Conservation (phyloP, 1,284 basidiomycete genomes). For the Cryptococcus jaspeensis region DNA sequence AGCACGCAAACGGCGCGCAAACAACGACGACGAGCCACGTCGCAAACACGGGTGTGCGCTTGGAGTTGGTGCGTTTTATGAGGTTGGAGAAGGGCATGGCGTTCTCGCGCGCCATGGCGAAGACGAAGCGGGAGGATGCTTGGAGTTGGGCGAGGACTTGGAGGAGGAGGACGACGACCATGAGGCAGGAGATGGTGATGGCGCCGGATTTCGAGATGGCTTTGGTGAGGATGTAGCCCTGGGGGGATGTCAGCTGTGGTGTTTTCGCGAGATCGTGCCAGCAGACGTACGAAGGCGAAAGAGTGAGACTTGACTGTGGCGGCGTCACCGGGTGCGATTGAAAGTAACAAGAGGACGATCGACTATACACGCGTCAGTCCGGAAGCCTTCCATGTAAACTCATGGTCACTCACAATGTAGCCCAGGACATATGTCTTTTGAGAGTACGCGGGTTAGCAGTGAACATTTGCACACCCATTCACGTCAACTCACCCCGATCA, state of each 20-base stretch:
- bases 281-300: constrained; percentile 42
- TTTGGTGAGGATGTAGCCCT: constrained; percentile 44
- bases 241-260: not conserved
- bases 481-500: constrained; percentile 27
- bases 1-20: constrained; percentile 37
- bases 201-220: constrained; percentile 36
- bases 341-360: constrained; percentile 43
- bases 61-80: constrained; percentile 38
- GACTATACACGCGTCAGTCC: constrained; percentile 23
- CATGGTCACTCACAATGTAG: constrained; percentile 37
- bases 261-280: not conserved
- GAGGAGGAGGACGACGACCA: constrained; percentile 37
- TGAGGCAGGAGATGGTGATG: constrained; percentile 35
- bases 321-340: constrained; percentile 38
- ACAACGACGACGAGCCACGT: constrained; percentile 40
- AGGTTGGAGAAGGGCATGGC: constrained; percentile 46
- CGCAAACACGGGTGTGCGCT: constrained; percentile 43
- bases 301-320: constrained; percentile 24
- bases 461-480: not conserved
- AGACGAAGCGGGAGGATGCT: constrained; percentile 49
- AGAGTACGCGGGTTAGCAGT: not conserved
- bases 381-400: too few species aligned
- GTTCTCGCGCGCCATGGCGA: constrained; percentile 48
- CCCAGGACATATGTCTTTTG: constrained; percentile 40
- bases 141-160: constrained; percentile 49